These are phyloP conservation scores for Dillenia turbinata DNA, from an alignment of 164 flowering plant species.

Conservation along the genomic window DNA sequence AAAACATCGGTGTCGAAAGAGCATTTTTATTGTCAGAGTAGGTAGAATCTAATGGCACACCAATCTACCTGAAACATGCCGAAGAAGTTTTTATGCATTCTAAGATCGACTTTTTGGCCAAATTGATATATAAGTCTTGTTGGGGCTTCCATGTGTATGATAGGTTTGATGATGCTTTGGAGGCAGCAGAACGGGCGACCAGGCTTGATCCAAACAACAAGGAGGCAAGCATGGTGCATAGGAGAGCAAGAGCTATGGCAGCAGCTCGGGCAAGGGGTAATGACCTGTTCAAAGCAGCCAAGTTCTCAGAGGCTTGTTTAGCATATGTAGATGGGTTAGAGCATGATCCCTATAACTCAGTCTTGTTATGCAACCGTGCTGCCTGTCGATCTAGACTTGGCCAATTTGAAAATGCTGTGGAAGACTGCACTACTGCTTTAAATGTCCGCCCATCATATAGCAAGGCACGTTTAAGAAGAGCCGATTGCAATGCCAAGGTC, in stretches of 20 bases:
- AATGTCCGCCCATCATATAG: constrained; percentile 39
- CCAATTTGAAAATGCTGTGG: constrained; percentile 51
- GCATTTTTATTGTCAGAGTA: too few species aligned
- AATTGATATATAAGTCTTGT: too few species aligned
- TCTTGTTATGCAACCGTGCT: constrained; percentile 66
- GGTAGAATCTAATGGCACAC: too few species aligned
- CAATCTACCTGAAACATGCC: too few species aligned
- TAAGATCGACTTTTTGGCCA: too few species aligned
- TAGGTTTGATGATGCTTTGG: constrained; percentile 70
- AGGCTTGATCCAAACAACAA: constrained; percentile 50
- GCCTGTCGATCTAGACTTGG: constrained; percentile 61
- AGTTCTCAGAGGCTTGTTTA: constrained; percentile 47
- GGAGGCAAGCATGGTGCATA: constrained; percentile 37
- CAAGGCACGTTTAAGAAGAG: constrained; percentile 73
- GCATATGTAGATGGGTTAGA: constrained; percentile 67
- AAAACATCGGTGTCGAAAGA: too few species aligned
- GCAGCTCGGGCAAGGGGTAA: constrained; percentile 66
- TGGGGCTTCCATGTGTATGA: not conserved
- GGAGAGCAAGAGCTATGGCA: constrained; percentile 44
- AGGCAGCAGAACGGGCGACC: constrained; percentile 45
- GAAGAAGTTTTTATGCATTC: too few species aligned
- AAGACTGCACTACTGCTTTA: constrained; percentile 70
- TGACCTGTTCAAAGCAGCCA: constrained; percentile 46
- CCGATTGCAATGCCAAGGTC: constrained; percentile 67
- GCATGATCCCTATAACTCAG: constrained; percentile 53